These are phyloP conservation scores for Salinomyces thailandicus DNA, from an alignment of 2,329 filamentous ascomycete genomes.

Conservation along the genomic window DNA sequence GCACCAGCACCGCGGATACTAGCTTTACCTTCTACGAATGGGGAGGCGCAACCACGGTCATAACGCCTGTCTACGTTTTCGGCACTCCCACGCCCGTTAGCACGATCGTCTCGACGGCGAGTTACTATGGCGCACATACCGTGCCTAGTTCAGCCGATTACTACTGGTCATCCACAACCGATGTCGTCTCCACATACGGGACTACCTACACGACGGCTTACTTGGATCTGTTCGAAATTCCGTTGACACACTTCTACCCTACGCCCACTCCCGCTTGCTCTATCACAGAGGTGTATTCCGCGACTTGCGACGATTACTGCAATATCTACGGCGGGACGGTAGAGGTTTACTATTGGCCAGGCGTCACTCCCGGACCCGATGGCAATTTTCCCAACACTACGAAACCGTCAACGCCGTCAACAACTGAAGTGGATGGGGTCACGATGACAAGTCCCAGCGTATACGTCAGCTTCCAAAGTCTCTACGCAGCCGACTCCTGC, in stretches of 20 bases:
- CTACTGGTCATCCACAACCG: not conserved
- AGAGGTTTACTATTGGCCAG: not conserved
- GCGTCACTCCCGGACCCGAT: not conserved
- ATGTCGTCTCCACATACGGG: not conserved
- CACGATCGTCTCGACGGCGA: not conserved
- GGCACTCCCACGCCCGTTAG: not conserved
- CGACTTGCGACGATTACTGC: not conserved
- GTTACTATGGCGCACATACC: not conserved
- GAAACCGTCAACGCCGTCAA: not conserved
- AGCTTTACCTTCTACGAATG: not conserved
- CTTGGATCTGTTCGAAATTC: not conserved
- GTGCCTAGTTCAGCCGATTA: not conserved
- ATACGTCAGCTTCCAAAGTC: not conserved
- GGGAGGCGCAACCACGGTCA: not conserved
- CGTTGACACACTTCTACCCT: not conserved
- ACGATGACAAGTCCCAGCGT: not conserved
- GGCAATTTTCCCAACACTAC: not conserved
- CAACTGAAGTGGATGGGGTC: not conserved
- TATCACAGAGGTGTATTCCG: not conserved
- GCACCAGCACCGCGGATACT: not conserved
- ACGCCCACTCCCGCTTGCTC: not conserved
- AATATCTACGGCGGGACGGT: constrained; percentile 1
- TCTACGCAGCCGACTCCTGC: not conserved
- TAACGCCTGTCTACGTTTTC: constrained; percentile 1
- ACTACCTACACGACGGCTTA: not conserved